Base-by-base conservation (phyloP, 768 basidiomycete species). In the Pisolithus sp. region DNA sequence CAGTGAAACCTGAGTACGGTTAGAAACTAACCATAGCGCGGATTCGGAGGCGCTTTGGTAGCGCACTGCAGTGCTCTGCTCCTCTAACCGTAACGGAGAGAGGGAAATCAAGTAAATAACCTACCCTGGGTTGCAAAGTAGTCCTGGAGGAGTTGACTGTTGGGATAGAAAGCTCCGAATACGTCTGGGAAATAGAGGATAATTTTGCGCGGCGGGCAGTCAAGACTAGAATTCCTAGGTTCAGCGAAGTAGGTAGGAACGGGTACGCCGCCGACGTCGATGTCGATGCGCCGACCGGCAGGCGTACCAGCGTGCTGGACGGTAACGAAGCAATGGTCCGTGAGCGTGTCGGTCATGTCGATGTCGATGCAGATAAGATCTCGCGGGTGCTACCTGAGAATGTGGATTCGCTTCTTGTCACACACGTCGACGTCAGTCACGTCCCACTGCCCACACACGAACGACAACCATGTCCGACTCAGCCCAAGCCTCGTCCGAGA, bases 71-170 rank as follows among this genome's bases (percentile, higher is more conserved):
- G n/a, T 15, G n/a, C 0, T 15, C 5, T 23, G 41, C 7, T 42
- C 20, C 10, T n/a, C 23, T 20, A 15, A 10, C 20, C 4, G 41
- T 21, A 12, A 24, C 41, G 21, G 18, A 42, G 21, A n/a, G 10
- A 12, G 21, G 13, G 18, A 8, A 13, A n/a, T n/a, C n/a, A 13
- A 7, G 36, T 5, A 24, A 10, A 34, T 21, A 12, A 48, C 66
- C 2, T 50, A 85, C 84, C 83, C 18, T 78, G 70, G 7, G 76
- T 68, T 1, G 85, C 83, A 54, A 78, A 82, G 57, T 77, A 85
- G 60, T 86, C 83, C 59, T 83, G 81, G 5, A 86, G 51, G 20
- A 84, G 68, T 62, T 82, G 70, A 45, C 74, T 76, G 62, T 85
- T 85, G 54, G 77, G 47, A 58, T 71, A 82, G 52, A 82, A 74